A percentile compares a stretch with the other conserved stretches of the same genome.
These are phyloP conservation scores for Colletotrichum falcatum DNA, from an alignment of 2,329 filamentous ascomycete species.

Conservation along the genomic window DNA sequence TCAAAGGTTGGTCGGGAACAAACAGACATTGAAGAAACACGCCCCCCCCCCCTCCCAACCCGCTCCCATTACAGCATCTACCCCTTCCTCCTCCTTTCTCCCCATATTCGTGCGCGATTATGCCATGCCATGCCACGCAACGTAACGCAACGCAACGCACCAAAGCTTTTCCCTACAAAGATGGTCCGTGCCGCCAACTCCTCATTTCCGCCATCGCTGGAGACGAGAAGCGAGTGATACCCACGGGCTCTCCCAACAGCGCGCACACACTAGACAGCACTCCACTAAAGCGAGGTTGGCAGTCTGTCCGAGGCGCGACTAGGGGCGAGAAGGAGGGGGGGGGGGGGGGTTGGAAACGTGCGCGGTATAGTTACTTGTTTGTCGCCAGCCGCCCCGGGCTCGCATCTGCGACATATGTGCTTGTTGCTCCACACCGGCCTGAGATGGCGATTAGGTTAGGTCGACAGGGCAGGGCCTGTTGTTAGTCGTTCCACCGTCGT, in stretches of 20 bases:
- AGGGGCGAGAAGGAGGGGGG: background rate
- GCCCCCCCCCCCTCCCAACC: background rate
- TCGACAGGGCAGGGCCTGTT: background rate
- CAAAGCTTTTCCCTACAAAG: background rate
- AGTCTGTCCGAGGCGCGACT: background rate
- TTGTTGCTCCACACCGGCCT: conserved; percentile 23
- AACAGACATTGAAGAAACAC: background rate
- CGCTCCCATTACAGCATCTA: conserved; percentile 8
- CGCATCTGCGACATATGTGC: background rate
- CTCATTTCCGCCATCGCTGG: conserved; percentile 29
- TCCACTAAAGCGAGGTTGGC: conserved; percentile 26
- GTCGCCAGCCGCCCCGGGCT: background rate
- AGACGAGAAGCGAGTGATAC: conserved; percentile 6
- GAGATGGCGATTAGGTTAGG: background rate
- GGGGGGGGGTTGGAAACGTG: background rate
- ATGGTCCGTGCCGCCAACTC: conserved; percentile 9
- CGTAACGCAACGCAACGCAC: conserved; percentile 4
- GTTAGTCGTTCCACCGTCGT: background rate
- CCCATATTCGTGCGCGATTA: no score
- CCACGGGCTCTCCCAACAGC: conserved; percentile 1
- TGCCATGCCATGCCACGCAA: background rate
- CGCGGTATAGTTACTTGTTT: conserved; percentile 8
- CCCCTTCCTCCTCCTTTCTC: background rate
- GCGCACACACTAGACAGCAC: conserved; percentile 6
- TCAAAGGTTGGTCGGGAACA: conserved; percentile 11